Percentiles rank a stretch among this genome's conserved stretches.
phyloP scores from a whole-genome alignment of 2,329 filamentous ascomycete species.

The Hansfordia pulvinata region DNA sequence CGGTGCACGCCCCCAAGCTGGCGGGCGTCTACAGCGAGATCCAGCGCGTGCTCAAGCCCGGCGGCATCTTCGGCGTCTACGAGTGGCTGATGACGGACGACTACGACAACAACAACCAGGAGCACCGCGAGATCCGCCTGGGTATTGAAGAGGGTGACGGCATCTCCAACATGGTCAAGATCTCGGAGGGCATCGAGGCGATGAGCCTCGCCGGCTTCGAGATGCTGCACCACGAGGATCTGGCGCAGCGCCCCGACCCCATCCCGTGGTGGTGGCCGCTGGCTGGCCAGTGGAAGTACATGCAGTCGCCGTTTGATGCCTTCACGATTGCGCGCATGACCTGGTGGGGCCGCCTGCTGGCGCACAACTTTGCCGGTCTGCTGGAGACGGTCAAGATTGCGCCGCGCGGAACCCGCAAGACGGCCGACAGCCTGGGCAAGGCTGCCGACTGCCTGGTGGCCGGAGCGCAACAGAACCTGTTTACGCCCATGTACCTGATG shows the following conservation, averaged over 20 bases:
- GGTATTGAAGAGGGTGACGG: slow-evolving; percentile 93
- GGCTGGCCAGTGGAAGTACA: slow-evolving; percentile 71
- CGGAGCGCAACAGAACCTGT: slow-evolving; percentile 79
- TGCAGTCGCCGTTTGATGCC: slow-evolving; percentile 66
- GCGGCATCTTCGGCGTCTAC: slow-evolving; percentile 91
- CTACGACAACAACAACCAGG: slow-evolving; percentile 79
- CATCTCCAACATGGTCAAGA: slow-evolving; percentile 92
- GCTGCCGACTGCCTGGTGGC: slow-evolving; percentile 79
- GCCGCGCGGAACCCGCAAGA: slow-evolving; percentile 80
- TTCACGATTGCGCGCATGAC: slow-evolving; percentile 84
- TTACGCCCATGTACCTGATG: slow-evolving; percentile 98
- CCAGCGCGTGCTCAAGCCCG: slow-evolving; percentile 88
- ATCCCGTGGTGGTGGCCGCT: slow-evolving; percentile 93
- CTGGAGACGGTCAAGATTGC: slow-evolving; percentile 66
- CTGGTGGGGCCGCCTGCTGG: slow-evolving; percentile 59
- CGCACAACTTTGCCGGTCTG: slow-evolving; percentile 63
- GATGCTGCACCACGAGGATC: slow-evolving; percentile 70
- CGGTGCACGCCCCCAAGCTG: slow-evolving; percentile 81
- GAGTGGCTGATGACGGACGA: slow-evolving; percentile 98
- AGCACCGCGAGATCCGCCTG: slow-evolving; percentile 80
- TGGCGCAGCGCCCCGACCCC: slow-evolving; percentile 61
- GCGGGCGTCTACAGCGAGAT: slow-evolving; percentile 92
- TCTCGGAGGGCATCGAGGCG: slow-evolving; percentile 67
- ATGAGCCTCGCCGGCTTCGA: slow-evolving; percentile 84
- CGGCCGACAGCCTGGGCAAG: slow-evolving; percentile 73